phyloP scores from a whole-genome alignment of 495 filamentous ascomycete species.

The Xylaria palmicola region DNA sequence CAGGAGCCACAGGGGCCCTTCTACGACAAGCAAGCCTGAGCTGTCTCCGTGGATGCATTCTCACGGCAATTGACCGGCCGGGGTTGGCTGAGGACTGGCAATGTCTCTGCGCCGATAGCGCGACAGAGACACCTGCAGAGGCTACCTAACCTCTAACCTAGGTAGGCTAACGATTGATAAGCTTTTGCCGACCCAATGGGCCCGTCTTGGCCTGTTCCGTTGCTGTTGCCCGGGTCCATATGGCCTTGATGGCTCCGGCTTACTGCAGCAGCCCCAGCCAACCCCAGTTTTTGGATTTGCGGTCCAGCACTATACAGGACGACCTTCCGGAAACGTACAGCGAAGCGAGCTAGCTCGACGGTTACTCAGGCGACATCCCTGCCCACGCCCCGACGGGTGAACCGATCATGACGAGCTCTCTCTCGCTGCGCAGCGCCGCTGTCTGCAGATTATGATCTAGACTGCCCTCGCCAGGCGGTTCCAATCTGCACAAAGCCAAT shows the following conservation, averaged over 20 bases:
- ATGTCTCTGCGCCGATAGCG: too few relatives aligned
- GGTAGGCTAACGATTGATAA: conserved; percentile 3
- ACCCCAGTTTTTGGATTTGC: conserved; percentile 12
- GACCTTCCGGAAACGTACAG: conserved; percentile 5
- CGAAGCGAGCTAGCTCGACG: neutral
- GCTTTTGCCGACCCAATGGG: neutral
- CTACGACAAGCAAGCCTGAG: too few relatives aligned
- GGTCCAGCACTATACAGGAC: neutral
- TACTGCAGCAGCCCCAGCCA: conserved; percentile 1
- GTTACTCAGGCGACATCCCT: neutral
- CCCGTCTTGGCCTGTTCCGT: neutral
- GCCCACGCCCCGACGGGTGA: neutral
- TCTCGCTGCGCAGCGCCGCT: neutral
- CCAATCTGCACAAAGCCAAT: neutral
- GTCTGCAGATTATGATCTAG: neutral
- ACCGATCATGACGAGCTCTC: conserved; percentile 5
- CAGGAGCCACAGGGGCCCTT: too few relatives aligned
- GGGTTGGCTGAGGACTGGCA: too few relatives aligned
- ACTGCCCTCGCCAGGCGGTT: neutral
- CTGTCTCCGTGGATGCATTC: too few relatives aligned
- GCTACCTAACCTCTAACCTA: too few relatives aligned
- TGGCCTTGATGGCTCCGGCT: neutral
- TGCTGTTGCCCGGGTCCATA: neutral
- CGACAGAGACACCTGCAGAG: neutral
- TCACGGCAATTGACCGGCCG: too few relatives aligned